Evolutionary conservation across 306 rosid species (phyloP).

Genomic region (Cucumis sativus): Cucumber_9930_V3 NC_026659.2:1723501-1724000

Average conservation of each 20-base stretch:
- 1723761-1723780: too few relatives aligned
- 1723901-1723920: not conserved
- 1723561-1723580: not conserved
- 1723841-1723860: not conserved
- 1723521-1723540: conserved; percentile 8
- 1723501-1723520: conserved; percentile 5
- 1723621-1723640: conserved; percentile 5
- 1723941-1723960: not conserved
- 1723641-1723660: not conserved
- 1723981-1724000: not conserved
- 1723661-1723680: not conserved
- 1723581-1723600: not conserved
- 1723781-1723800: too few relatives aligned
- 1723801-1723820: too few relatives aligned
- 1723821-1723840: too few relatives aligned
- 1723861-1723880: not conserved
- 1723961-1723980: not conserved
- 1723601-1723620: conserved; percentile 3
- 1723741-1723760: not conserved
- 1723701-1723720: not conserved
- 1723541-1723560: conserved; percentile 6
- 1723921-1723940: not conserved
- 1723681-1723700: not conserved
- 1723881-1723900: not conserved
- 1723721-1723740: not conserved